phyloP scores from a whole-genome alignment of 345 rosid species.

The Excoecaria cochinchinensis region DNA sequence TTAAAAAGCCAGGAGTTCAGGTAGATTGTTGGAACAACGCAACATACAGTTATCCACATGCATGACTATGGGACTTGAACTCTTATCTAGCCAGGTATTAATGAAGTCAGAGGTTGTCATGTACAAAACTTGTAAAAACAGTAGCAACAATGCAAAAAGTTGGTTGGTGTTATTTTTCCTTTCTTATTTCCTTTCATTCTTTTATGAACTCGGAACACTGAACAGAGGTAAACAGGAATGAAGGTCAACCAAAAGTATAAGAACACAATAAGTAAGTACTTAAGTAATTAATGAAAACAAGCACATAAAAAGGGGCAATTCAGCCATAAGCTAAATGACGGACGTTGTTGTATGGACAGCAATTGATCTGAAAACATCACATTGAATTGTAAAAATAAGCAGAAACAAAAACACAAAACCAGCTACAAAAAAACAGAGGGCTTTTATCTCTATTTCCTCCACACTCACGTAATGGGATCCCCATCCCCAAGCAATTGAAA shows the following conservation, averaged over 20 bases:
- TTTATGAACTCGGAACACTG: background rate
- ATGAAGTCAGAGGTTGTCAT: background rate
- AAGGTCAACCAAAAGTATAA: background rate
- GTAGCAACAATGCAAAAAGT: background rate
- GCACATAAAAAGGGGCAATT: background rate
- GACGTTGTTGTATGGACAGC: background rate
- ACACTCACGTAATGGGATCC: constrained; percentile 1
- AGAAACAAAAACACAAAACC: background rate
- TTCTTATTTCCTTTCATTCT: background rate
- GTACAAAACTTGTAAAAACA: background rate
- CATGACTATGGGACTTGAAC: background rate
- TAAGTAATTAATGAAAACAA: background rate
- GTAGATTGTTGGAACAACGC: background rate
- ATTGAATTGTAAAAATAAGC: background rate
- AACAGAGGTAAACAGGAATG: background rate
- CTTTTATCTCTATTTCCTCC: background rate
- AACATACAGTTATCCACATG: background rate
- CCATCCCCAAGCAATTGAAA: background rate
- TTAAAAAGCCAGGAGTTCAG: background rate
- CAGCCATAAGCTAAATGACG: constrained; percentile 1
- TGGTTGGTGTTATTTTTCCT: background rate
- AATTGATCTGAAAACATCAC: background rate
- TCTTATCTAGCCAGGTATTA: no score
- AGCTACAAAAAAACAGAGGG: background rate
- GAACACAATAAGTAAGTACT: background rate